phyloP scores from a whole-genome alignment of 345 rosid species.

The Raphanus raphanistrum region DNA sequence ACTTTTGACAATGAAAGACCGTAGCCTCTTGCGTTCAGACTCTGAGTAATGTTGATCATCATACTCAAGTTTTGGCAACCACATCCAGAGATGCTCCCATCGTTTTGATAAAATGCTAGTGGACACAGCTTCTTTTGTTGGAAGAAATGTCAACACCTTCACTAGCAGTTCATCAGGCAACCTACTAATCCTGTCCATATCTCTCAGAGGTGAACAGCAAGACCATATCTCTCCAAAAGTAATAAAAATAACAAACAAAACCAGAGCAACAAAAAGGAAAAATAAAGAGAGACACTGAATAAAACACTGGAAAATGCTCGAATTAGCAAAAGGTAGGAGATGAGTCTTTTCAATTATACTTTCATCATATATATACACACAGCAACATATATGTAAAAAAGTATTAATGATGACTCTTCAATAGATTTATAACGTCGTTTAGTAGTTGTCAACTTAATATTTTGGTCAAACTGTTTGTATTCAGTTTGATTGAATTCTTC shows the following conservation, averaged over 20 bases:
- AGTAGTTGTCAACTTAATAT: not conserved
- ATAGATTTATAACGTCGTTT: not conserved
- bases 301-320: not conserved
- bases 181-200: constrained; percentile 1
- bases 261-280: not conserved
- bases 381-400: not conserved
- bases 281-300: not conserved
- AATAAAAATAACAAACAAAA: not conserved
- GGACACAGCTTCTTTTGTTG: constrained; percentile 8
- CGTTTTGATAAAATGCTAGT: constrained; percentile 7
- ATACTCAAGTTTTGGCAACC: not conserved
- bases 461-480: not conserved
- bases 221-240: not conserved
- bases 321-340: not conserved
- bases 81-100: constrained; percentile 6
- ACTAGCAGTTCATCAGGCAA: not conserved
- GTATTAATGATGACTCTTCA: not conserved
- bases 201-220: not conserved
- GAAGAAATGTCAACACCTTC: not conserved
- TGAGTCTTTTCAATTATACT: not conserved
- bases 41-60: not conserved
- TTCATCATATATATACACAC: not conserved
- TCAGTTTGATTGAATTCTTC: not conserved
- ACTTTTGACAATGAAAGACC: constrained; percentile 1
- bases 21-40: not conserved